phyloP scores from a whole-genome alignment of 129 eudicot genomes.

The Centella asiatica region DNA sequence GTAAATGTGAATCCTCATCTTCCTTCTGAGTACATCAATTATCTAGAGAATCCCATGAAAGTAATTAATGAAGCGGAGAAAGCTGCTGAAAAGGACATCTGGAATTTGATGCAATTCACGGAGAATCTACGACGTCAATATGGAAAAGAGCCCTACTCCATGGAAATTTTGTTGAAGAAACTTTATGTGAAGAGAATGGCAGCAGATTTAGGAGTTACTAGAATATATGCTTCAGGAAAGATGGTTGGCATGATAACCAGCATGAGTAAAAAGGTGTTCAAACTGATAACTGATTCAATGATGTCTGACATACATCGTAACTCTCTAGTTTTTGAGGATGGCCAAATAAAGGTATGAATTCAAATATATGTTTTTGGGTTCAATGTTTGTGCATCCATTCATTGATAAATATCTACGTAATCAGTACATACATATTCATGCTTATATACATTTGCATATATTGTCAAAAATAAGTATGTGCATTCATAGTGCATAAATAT shows the following conservation, averaged over 20 bases:
- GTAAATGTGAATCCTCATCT: conserved; percentile 81
- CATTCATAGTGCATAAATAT: no score
- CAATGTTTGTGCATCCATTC: no score
- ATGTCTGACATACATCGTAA: conserved; percentile 50
- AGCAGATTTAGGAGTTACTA: conserved; percentile 80
- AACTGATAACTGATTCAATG: conserved; percentile 74
- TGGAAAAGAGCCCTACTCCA: conserved; percentile 94
- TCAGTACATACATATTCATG: background rate
- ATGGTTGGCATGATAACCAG: conserved; percentile 74
- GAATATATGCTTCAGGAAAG: conserved; percentile 75
- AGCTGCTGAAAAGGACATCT: conserved; percentile 71
- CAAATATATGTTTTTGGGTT: background rate
- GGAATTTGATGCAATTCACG: conserved; percentile 66
- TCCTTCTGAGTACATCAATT: conserved; percentile 82
- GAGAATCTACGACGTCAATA: conserved; percentile 70
- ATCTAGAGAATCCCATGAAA: conserved; percentile 88
- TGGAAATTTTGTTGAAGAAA: conserved; percentile 82
- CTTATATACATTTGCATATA: background rate
- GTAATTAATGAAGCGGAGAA: conserved; percentile 70
- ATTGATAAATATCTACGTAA: background rate
- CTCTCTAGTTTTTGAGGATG: conserved; percentile 55
- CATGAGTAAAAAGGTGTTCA: conserved; percentile 63
- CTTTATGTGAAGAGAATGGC: conserved; percentile 93
- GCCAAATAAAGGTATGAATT: conserved; percentile 57
- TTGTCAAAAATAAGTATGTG: no score